A percentile compares a stretch with the other conserved stretches of the same genome.
These are phyloP conservation scores for Pseudonitzschia multiseries DNA, from an alignment of 108 stramenopile species.

Conservation along the genomic window DNA sequence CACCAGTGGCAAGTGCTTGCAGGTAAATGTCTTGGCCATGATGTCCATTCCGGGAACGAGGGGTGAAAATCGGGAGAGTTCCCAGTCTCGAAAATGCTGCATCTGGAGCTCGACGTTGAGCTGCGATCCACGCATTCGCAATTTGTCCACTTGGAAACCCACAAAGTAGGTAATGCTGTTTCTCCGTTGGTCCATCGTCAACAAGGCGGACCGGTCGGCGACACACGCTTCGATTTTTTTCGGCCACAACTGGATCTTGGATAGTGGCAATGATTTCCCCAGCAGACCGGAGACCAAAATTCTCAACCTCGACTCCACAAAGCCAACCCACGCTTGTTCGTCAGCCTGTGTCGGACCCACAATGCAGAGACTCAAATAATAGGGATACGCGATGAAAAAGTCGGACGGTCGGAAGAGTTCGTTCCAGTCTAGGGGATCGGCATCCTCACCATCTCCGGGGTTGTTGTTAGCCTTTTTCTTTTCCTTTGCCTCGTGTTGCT, in stretches of 20 bases:
- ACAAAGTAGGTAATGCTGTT: slow-evolving; percentile 85
- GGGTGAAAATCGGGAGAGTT: slow-evolving; percentile 73
- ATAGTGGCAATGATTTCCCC: slow-evolving; percentile 75
- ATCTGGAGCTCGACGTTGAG: slow-evolving; percentile 82
- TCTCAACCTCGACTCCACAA: slow-evolving; percentile 90
- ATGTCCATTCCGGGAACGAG: slow-evolving; percentile 83
- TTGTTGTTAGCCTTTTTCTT: background rate
- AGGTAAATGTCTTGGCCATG: slow-evolving; percentile 63
- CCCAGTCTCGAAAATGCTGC: slow-evolving; percentile 82
- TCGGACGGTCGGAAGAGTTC: slow-evolving; percentile 91
- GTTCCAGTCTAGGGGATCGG: slow-evolving; percentile 66
- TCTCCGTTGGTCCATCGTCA: slow-evolving; percentile 75
- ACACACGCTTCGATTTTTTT: slow-evolving; percentile 87
- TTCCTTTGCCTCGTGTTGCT: slow-evolving; percentile 43
- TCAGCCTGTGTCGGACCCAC: slow-evolving; percentile 87
- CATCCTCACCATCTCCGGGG: slow-evolving; percentile 23
- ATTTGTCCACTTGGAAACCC: slow-evolving; percentile 73
- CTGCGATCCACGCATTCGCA: slow-evolving; percentile 83
- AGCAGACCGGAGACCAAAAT: slow-evolving; percentile 81
- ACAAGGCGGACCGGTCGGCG: slow-evolving; percentile 67
- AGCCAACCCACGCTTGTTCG: slow-evolving; percentile 91
- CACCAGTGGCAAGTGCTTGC: slow-evolving; percentile 75
- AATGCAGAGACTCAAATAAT: slow-evolving; percentile 93
- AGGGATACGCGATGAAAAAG: slow-evolving; percentile 94
- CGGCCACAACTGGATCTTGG: slow-evolving; percentile 87